Evolutionary conservation across 768 basidiomycete genomes (phyloP).

Genomic region (Lactarius hengduanensis): DNA sequence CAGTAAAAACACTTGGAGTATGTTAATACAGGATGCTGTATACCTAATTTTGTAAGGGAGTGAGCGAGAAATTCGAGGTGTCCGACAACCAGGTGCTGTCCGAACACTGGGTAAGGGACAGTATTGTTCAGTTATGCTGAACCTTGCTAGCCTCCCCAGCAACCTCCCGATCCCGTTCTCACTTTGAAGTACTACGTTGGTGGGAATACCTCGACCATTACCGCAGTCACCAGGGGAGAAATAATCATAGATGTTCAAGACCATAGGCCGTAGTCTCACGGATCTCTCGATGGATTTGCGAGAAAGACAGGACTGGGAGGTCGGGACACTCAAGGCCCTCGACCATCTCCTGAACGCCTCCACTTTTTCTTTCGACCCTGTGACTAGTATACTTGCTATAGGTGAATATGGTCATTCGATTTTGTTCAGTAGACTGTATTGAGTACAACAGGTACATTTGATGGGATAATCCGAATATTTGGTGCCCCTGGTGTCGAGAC

Average conservation of each 20-base stretch:
- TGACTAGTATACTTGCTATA: conserved; percentile 58
- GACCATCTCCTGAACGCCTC: conserved; percentile 52
- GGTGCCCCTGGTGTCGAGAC: conserved; percentile 69
- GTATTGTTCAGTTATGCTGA: too few relatives aligned
- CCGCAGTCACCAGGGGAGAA: not conserved
- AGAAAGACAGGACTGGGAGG: conserved; percentile 58
- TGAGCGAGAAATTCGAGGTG: too few relatives aligned
- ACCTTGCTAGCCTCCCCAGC: too few relatives aligned
- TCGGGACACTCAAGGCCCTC: conserved; percentile 48
- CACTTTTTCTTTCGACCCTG: conserved; percentile 56
- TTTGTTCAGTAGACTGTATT: not conserved
- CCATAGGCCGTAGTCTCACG: conserved; percentile 34
- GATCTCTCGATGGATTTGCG: conserved; percentile 59
- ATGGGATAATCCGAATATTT: conserved; percentile 62
- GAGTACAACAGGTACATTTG: conserved; percentile 51
- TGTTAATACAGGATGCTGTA: too few relatives aligned
- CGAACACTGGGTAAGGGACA: too few relatives aligned
- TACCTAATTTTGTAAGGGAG: too few relatives aligned
- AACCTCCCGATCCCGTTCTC: too few relatives aligned
- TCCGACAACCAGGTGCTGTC: too few relatives aligned
- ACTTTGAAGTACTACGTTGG: not conserved
- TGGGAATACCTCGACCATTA: not conserved
- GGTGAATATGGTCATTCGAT: conserved; percentile 39
- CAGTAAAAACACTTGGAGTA: too few relatives aligned
- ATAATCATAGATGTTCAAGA: conserved; percentile 20